phyloP scores from a whole-genome alignment of 2,329 filamentous ascomycete species.

The Scedosporium boydii region DNA sequence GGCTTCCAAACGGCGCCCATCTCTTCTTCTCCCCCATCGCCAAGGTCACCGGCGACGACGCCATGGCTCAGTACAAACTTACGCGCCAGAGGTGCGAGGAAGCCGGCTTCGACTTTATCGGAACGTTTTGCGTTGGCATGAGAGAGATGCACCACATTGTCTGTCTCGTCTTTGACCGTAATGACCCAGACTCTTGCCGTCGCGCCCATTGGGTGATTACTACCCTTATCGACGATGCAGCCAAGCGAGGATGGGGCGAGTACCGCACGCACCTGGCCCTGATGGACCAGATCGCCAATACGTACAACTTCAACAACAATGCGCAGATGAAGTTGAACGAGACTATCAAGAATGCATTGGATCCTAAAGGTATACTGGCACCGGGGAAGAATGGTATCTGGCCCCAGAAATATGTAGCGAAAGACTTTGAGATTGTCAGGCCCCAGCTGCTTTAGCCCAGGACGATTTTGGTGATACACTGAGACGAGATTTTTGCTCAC shows the following conservation, averaged over 20 bases:
- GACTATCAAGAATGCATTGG: conserved; percentile 31
- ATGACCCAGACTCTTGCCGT: conserved; percentile 25
- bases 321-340: conserved; percentile 33
- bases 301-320: conserved; percentile 33
- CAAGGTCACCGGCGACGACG: conserved; percentile 23
- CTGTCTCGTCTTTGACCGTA: conserved; percentile 41
- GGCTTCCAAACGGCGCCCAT: conserved; percentile 27
- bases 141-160: conserved; percentile 34
- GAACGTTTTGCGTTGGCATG: conserved; percentile 20
- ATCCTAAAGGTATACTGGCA: conserved; percentile 28
- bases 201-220: conserved; percentile 20
- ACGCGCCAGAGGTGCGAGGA: conserved; percentile 15
- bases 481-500: too few species aligned
- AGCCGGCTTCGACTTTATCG: conserved; percentile 20
- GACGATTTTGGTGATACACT: too few species aligned
- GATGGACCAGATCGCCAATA: conserved; percentile 36
- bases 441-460: background rate
- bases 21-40: conserved; percentile 27
- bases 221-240: conserved; percentile 28
- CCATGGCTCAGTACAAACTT: conserved; percentile 21
- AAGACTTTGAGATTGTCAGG: conserved; percentile 3
- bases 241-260: conserved; percentile 31
- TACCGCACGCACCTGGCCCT: conserved; percentile 35
- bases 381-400: conserved; percentile 27
- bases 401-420: conserved; percentile 16